These are phyloP conservation scores for Geranium incanum DNA, from an alignment of 441 rosid genomes.

Conservation along the genomic window DNA sequence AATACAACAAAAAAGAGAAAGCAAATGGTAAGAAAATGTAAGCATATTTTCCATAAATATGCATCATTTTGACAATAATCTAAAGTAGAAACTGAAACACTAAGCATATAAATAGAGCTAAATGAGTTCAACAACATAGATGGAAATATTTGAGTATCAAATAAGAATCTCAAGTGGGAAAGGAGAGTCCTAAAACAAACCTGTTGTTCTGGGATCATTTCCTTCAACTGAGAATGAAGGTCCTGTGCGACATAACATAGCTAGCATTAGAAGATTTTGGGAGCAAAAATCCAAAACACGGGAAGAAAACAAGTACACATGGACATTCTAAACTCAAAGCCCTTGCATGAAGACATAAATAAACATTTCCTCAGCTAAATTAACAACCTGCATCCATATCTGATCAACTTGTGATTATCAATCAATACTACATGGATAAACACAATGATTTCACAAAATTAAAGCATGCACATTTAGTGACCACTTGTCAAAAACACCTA, in stretches of 20 bases:
- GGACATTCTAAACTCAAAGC: not conserved
- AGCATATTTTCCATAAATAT: too few species aligned
- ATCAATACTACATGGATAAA: not conserved
- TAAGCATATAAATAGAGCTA: not conserved
- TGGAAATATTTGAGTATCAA: not conserved
- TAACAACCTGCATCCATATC: not conserved
- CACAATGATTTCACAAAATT: not conserved
- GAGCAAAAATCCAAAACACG: not conserved
- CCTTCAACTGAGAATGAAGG: conserved; percentile 81
- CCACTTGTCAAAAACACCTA: not conserved
- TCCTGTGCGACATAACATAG: conserved; percentile 39
- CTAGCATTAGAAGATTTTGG: not conserved
- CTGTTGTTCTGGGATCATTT: conserved; percentile 91
- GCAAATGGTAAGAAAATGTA: too few species aligned
- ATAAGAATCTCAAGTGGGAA: not conserved
- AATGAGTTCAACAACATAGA: not conserved
- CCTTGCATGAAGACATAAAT: not conserved
- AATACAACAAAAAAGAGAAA: too few species aligned
- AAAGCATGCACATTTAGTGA: not conserved
- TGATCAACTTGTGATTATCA: not conserved
- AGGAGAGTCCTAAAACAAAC: conserved; percentile 25
- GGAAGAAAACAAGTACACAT: not conserved
- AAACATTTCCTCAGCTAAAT: not conserved
- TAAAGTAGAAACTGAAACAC: not conserved
- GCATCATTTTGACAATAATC: too few species aligned